Base-by-base conservation (phyloP, 345 rosid genomes). In the Zanthoxylum bungeanum region DNA sequence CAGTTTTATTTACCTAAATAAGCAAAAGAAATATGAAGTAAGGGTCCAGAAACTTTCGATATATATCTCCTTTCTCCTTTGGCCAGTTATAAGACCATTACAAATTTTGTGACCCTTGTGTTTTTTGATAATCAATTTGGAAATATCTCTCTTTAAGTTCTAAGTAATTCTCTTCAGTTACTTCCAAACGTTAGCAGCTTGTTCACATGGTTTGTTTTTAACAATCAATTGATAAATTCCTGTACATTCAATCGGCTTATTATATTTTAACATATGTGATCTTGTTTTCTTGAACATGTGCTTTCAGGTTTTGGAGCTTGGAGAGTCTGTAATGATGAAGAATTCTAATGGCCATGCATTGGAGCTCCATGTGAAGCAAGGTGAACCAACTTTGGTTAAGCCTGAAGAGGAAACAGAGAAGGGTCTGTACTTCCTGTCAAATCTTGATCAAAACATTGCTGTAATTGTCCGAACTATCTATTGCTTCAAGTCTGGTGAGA, bases 391-490 rank as follows among this genome's bases (percentile, higher is more conserved):
- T 47, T 77, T 91, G 51, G 89, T 89, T 14, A 51, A 77, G 61
- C 98, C 98, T 1, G 93, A 85, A 27, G 85, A 80, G 42, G 89
- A 89, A 22, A 91, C 98, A 46, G 78, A 66, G 71, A 89, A 87
- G 77, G 98, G 95, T 69, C 79, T 89, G 4, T 91, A 87, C 77
- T 93, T 89, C 80, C 88, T 93, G 59, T 93, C 98, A 0, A 93
- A 93, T 81, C 93, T 91, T 61, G 97, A 93, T 74, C 98, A 93
- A 65, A 91, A 91, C 87, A 85, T 91, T 12, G 93, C 96, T 0
- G 93, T 88, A 51, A 84, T 86, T 40, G 87, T 93, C 28, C 90
- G 90, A 0, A 93, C 98, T 4, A 82, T 91, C n/a, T 89, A 91
- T 74, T 91, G 92, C 80, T 93, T 87, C 83, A 87, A 85, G 76